These are phyloP conservation scores for Athelia psychrophila DNA, from an alignment of 1,284 basidiomycete species.

Conservation along the genomic window DNA sequence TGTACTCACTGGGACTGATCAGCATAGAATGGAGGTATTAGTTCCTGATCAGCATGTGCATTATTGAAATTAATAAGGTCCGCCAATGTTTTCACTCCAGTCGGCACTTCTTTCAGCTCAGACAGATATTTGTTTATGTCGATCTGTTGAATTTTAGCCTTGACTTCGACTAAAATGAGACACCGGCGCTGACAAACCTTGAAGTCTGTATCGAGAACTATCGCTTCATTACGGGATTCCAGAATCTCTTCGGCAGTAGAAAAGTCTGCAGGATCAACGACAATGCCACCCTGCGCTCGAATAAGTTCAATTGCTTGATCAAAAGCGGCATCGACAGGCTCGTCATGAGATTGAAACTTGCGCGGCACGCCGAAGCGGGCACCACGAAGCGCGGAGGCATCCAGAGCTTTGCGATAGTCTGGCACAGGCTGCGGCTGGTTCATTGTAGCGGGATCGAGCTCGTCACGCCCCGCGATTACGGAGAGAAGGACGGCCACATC, in stretches of 20 bases:
- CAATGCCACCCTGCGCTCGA: conserved; percentile 49
- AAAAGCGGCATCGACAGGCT: conserved; percentile 43
- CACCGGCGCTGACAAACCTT: conserved; percentile 36
- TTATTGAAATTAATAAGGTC: conserved; percentile 57
- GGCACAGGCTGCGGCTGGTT: conserved; percentile 52
- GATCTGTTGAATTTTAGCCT: conserved; percentile 29
- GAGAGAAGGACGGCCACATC: conserved; percentile 61
- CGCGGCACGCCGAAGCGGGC: conserved; percentile 61
- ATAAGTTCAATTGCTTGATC: conserved; percentile 47
- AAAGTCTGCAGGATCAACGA: conserved; percentile 62
- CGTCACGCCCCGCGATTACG: conserved; percentile 57
- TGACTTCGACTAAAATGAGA: too few species aligned
- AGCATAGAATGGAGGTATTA: conserved; percentile 38
- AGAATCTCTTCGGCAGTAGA: conserved; percentile 53
- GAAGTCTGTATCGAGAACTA: conserved; percentile 54
- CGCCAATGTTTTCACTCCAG: conserved; percentile 50
- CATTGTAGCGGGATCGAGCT: conserved; percentile 59
- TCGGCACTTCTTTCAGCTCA: conserved; percentile 42
- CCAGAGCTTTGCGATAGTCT: conserved; percentile 52
- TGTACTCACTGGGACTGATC: conserved; percentile 40
- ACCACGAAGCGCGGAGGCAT: conserved; percentile 46
- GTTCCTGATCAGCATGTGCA: conserved; percentile 43
- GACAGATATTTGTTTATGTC: conserved; percentile 48
- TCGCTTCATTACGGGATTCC: conserved; percentile 47
- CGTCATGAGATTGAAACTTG: conserved; percentile 41